A percentile compares a stretch with the other conserved stretches of the same genome.
phyloP scores from a whole-genome alignment of 2,329 filamentous ascomycete genomes.

The Berkeleyomyces rouxiae region DNA sequence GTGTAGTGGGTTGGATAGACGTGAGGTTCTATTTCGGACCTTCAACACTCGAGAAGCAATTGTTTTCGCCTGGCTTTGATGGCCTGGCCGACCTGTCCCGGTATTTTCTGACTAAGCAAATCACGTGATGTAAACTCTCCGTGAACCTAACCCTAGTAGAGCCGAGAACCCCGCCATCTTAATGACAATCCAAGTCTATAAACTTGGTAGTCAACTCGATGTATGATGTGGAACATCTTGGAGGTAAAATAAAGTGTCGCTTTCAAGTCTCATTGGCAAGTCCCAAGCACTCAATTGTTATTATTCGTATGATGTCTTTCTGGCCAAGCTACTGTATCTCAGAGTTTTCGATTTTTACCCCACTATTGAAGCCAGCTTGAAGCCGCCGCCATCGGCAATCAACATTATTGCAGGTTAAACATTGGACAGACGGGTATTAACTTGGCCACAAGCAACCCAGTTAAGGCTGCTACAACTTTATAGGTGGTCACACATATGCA shows the following conservation, averaged over 20 bases:
- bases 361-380: not conserved
- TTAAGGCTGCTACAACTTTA: too few relatives aligned
- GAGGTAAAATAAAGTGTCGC: too few relatives aligned
- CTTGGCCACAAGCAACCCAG: too few relatives aligned
- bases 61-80: conserved; percentile 12
- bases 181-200: not conserved
- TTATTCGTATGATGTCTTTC: not conserved
- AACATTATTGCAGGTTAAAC: not conserved
- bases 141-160: too few relatives aligned
- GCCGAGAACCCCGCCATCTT: too few relatives aligned
- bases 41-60: conserved; percentile 9
- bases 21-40: conserved; percentile 17
- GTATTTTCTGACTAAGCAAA: conserved; percentile 10
- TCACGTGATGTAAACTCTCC: not conserved
- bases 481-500: too few relatives aligned
- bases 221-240: too few relatives aligned
- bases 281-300: too few relatives aligned
- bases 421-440: not conserved
- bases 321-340: too few relatives aligned
- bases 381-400: not conserved
- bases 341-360: not conserved
- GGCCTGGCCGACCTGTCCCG: conserved; percentile 12
- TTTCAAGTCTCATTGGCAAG: too few relatives aligned
- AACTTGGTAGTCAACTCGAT: not conserved
- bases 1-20: conserved; percentile 32